Evolutionary conservation across 2,329 filamentous ascomycete genomes (phyloP), one percentile per base, ranked within the genome.

Genomic region (Trichoderma semiorbis): DNA sequence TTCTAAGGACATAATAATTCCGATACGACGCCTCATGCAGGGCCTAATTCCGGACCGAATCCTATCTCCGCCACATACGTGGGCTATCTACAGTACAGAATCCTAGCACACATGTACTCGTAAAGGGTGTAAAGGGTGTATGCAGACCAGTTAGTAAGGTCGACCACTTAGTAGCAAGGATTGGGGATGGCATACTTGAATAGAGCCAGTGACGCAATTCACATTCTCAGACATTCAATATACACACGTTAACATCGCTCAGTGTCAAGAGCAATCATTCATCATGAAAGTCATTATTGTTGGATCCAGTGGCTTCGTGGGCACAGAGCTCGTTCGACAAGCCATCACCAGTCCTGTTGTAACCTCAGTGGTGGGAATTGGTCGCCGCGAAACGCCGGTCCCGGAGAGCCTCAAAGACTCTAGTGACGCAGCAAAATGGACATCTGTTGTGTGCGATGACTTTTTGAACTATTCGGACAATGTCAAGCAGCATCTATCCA

Each of bases 281-380:
- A 47, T 7, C 34, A 85, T 85, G 83, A 85, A 84, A 72, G 75
- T 85, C 53, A 79, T 85, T 28, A 75, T 85, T 18, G 77, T 80
- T 12, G 84, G 84, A 2, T 80, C 82, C 5, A 84, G 80, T 0
- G 84, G 84, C 68, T 83, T 81, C 53, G 78, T 85, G 2, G 84
- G 78, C 47, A 79, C 75, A 43, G 84, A 85, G 68, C 72, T 86
- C 30, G 74, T 86, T 60, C 83, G 83, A 14, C 83, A 85, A 67
- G 81, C 81, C 26, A 76, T 85, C 7, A 75, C 73, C 5, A 76
- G 76, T 34, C 78, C 79, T 0, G 73, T 77, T 7, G 78, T 86
- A 68, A 82, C 80, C 0, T 80, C 81, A 10, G 74, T 86, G 26
- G 74, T 86, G 12, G 83, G 81, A 2, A 74, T 86, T 12, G 80